Evolutionary conservation across 1,139 yeast genomes (phyloP).

Genomic region (Pichia sp.): DNA sequence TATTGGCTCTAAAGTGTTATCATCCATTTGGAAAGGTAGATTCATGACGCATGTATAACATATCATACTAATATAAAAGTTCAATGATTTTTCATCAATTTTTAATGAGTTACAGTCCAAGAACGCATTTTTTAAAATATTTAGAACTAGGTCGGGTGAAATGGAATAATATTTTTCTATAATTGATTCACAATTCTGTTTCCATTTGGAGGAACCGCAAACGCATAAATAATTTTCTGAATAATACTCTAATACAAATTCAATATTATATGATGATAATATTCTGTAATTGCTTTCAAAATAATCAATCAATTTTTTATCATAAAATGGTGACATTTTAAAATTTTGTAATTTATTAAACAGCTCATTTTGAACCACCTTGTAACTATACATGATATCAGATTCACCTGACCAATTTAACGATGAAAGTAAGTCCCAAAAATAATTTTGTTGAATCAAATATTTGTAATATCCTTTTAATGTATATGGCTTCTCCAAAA

Average conservation of each 20-base stretch:
- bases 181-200: conserved; percentile 39
- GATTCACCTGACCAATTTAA: conserved; percentile 4
- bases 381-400: conserved; percentile 4
- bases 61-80: conserved; percentile 16
- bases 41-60: conserved; percentile 14
- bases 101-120: conserved; percentile 30
- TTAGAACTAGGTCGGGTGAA: conserved; percentile 38
- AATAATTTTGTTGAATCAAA: conserved; percentile 14
- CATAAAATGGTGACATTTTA: conserved; percentile 7
- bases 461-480: conserved; percentile 10
- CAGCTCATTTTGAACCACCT: conserved; percentile 9
- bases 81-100: conserved; percentile 15
- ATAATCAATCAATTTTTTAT: conserved; percentile 10
- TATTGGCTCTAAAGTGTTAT: conserved; percentile 8
- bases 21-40: conserved; percentile 7
- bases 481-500: conserved; percentile 16
- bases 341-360: conserved; percentile 17
- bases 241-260: conserved; percentile 33
- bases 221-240: conserved; percentile 48
- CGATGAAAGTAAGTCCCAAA: conserved; percentile 18
- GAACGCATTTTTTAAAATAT: conserved; percentile 40
- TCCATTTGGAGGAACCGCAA: conserved; percentile 50
- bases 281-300: conserved; percentile 15
- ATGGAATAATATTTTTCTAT: conserved; percentile 42
- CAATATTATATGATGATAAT: conserved; percentile 17